phyloP scores from a whole-genome alignment of 306 rosid genomes.

The Geum urbanum region DNA sequence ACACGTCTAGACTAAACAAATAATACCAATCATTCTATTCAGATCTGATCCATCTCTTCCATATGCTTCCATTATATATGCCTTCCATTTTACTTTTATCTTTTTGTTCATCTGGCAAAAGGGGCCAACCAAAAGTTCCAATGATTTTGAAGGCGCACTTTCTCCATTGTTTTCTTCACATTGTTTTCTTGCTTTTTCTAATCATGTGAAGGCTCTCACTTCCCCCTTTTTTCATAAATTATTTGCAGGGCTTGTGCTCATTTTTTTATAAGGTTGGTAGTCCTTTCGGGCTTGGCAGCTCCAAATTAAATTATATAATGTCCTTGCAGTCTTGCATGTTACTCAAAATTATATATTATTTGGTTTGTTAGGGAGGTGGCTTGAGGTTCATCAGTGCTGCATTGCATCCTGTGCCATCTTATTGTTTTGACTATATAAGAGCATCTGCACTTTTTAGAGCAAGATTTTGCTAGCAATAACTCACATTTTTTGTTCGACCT shows the following conservation, averaged over 20 bases:
- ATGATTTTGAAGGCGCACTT: constrained; percentile 16
- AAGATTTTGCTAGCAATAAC: too few relatives aligned
- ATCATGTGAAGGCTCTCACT: not conserved
- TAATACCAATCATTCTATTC: not conserved
- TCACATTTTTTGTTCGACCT: too few relatives aligned
- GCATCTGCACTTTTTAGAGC: too few relatives aligned
- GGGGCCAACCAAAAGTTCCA: constrained; percentile 10
- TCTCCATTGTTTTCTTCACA: not conserved
- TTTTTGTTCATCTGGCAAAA: constrained; percentile 14
- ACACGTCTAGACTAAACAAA: not conserved
- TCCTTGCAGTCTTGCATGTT: not conserved
- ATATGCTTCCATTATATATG: not conserved
- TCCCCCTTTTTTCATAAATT: not conserved
- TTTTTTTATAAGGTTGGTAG: not conserved
- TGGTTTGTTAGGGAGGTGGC: not conserved
- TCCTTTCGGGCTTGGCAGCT: not conserved
- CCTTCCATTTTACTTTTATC: constrained; percentile 27
- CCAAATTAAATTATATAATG: not conserved
- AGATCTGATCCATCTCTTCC: constrained; percentile 1
- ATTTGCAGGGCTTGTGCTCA: not conserved
- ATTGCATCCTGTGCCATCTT: not conserved
- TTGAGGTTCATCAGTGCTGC: not conserved
- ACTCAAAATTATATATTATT: not conserved
- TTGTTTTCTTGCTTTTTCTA: not conserved
- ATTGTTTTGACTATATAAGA: not conserved